Evolutionary conservation across 768 basidiomycete genomes (phyloP).

Genomic region (Epithele typhae): DNA sequence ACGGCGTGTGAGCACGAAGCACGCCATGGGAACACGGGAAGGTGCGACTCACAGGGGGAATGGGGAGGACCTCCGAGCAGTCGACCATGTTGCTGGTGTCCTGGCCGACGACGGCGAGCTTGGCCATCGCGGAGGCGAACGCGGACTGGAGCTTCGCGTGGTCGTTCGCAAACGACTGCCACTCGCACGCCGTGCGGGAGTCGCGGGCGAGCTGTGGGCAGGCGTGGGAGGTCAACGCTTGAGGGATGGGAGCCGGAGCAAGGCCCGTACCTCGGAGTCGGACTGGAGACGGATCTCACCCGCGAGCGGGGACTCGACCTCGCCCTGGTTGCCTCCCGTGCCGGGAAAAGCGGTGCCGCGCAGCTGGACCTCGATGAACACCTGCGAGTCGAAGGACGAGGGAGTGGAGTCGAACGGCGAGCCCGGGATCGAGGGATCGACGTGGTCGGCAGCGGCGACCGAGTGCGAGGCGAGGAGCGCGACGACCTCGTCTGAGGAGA

Average conservation of each 20-base stretch:
- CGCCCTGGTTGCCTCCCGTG: slow-evolving; percentile 20
- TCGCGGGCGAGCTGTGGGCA: slow-evolving; percentile 22
- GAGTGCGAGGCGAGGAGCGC: slow-evolving; percentile 23
- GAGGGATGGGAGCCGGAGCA: background rate
- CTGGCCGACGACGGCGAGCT: slow-evolving; percentile 22
- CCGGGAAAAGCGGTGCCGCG: slow-evolving; percentile 23
- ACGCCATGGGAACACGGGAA: background rate
- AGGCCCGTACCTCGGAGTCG: slow-evolving; percentile 15
- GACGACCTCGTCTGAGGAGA: slow-evolving; percentile 20
- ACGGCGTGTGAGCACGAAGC: background rate
- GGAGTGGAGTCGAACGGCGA: slow-evolving; percentile 21
- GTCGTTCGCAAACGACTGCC: slow-evolving; percentile 25
- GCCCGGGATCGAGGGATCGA: slow-evolving; percentile 18
- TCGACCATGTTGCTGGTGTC: slow-evolving; percentile 15
- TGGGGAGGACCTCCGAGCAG: slow-evolving; percentile 23
- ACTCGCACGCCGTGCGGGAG: slow-evolving; percentile 26
- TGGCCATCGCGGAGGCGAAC: slow-evolving; percentile 22
- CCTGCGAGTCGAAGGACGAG: slow-evolving; percentile 16
- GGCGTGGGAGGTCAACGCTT: background rate
- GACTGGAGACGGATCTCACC: slow-evolving; percentile 28
- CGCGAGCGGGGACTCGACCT: slow-evolving; percentile 23
- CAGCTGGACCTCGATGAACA: slow-evolving; percentile 22
- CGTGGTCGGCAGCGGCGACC: slow-evolving; percentile 22
- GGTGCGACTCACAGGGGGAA: background rate
- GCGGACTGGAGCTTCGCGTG: slow-evolving; percentile 15